These are phyloP conservation scores for Aspergillus bertholletiae DNA, from an alignment of 495 filamentous ascomycete species.

Conservation along the genomic window DNA sequence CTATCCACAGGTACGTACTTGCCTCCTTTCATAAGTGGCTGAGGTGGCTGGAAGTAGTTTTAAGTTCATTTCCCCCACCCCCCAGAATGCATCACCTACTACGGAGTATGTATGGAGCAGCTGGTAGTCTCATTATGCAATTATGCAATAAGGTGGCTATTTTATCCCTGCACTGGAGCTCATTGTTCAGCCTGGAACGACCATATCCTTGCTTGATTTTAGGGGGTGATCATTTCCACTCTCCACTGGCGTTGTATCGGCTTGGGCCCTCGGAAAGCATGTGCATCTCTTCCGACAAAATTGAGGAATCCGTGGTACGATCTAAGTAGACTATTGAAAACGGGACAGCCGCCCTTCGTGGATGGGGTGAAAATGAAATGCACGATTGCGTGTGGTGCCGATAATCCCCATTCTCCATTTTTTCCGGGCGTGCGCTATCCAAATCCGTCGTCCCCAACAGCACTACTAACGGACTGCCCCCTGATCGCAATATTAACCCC, in stretches of 20 bases:
- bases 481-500: neutral
- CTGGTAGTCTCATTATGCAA: neutral
- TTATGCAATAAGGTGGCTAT: neutral
- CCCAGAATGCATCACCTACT: too few relatives aligned
- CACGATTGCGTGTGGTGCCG: neutral
- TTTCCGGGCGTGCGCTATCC: neutral
- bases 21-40: slow-evolving; percentile 7
- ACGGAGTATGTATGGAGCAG: too few relatives aligned
- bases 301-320: neutral
- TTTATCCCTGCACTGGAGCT: slow-evolving; percentile 2
- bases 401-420: neutral
- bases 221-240: slow-evolving; percentile 1
- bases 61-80: slow-evolving; percentile 3
- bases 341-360: neutral
- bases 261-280: slow-evolving; percentile 4
- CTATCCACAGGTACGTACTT: neutral
- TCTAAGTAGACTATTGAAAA: neutral
- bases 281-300: slow-evolving; percentile 1
- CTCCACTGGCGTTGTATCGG: neutral
- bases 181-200: neutral
- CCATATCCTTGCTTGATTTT: slow-evolving; percentile 1
- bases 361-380: neutral
- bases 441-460: neutral
- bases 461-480: too few relatives aligned
- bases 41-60: slow-evolving; percentile 11